Base-by-base conservation (phyloP, 2,329 filamentous ascomycete genomes). In the Colletotrichum tofieldiae region DNA sequence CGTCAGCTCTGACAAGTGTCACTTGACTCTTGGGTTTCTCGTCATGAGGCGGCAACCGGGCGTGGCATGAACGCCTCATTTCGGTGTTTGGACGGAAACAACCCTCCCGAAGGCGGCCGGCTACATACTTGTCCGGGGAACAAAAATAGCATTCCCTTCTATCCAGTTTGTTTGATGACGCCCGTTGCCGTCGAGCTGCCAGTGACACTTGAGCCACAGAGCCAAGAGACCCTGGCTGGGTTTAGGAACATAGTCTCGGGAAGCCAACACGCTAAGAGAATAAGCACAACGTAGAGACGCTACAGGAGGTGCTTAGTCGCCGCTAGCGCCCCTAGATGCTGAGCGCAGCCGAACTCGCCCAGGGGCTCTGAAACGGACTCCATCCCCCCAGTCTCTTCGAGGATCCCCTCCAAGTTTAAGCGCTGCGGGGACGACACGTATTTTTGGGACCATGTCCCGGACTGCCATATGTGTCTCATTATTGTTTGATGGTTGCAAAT, bases 391-490 rank as follows among this genome's bases (percentile, higher is more conserved):
- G 41, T 35, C n/a, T 37, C n/a, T 29, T 59, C 9, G 32, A 55
- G n/a, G 32, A 18, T 49, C 66, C n/a, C 59, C 32, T 47, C 39
- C 18, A 26, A 63, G n/a, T 62, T 64, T 47, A 61, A 61, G 63
- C 49, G 55, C 68, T 66, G 64, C 49, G 56, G 51, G 63, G 51
- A 47, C 26, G 6, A 11, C 37, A 60, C 12, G 20, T 69, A 58
- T 69, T 69, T 69, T 59, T 39, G 69, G 65, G 37, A 5, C 39
- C 16, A 23, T 14, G 18, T 49, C 23, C 43, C 52, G 39, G 65
- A 65, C 64, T 63, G 59, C 41, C 69, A 64, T 72, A 60, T 64
- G 59, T 55, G 69, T 72, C 58, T 69, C 65, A 69, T 72, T 60
- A 55, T 69, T 35, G 69, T 72, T 69, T 72, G 65, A 69, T 59